Evolutionary conservation across 192 early-diverging fungal species (phyloP), one percentile per base, ranked within the genome.

Genomic region (Radiomyces spectabilis): DNA sequence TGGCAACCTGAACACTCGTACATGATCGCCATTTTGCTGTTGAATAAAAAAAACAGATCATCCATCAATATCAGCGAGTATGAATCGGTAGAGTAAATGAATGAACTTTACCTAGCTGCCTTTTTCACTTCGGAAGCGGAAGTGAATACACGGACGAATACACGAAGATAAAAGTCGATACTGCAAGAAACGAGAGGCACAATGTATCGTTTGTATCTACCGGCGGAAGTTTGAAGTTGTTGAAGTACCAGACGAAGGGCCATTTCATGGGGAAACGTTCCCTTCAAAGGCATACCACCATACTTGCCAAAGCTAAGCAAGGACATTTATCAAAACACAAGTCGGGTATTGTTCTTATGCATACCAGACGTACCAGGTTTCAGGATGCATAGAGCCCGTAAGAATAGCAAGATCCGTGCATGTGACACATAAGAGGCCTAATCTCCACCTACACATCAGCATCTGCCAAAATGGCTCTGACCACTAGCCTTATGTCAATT

Each of bases 391-490:
- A 74, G 68, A 85, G 43, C 94, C 92, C 57, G 94, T 90, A 13
- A 99, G 78, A 16, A 95, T 80, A 5, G 91, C 94, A 71, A 98
- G 72, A 80, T 99, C 97, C 1, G 97, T 99, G 72, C 95, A 99
- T 2, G 97, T 99, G 5, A 99, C 85, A 63, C 94, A 97, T 26
- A 99, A 77, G 15, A 99, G 69, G 2, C n/a, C n/a, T n/a, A n/a
- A n/a, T n/a, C n/a, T n/a, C n/a, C n/a, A n/a, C 89, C 88, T 82
- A 55, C 25, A 26, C 3, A 10, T 40, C n/a, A 5, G 16, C 4
- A 18, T 10, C 25, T 19, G 56, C 34, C 13, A 4, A 34, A 19
- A 52, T 38, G 30, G 44, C n/a, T 29, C 2, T 45, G 27, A 25
- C 12, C 13, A 4, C 2, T 50, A 19, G n/a, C n/a, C n/a, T n/a